These are phyloP conservation scores for Lepidium aucheri DNA, from an alignment of 345 rosid genomes.

Conservation along the genomic window DNA sequence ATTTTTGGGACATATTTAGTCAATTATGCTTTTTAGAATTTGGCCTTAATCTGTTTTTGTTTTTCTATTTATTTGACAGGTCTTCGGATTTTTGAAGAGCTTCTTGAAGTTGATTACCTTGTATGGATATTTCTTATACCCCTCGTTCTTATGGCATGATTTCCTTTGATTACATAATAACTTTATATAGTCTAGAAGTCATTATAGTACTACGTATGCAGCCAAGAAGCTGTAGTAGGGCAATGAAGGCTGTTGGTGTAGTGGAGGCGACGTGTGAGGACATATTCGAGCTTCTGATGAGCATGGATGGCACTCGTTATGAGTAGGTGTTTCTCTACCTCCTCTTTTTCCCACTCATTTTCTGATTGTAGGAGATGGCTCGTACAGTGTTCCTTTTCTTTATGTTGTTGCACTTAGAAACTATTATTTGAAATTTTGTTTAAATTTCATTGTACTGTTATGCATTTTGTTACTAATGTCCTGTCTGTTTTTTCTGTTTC, in stretches of 20 bases:
- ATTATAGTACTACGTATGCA: conserved; percentile 34
- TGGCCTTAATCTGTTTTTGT: not conserved
- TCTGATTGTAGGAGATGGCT: not conserved
- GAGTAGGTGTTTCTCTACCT: conserved; percentile 68
- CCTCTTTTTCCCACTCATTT: not conserved
- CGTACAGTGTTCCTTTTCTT: not conserved
- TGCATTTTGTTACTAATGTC: not conserved
- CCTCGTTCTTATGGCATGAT: conserved; percentile 7
- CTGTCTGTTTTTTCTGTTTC: conserved; percentile 1
- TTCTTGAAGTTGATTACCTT: conserved; percentile 97
- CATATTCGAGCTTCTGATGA: conserved; percentile 95
- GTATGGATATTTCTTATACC: conserved; percentile 38
- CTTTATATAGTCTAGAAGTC: conserved; percentile 16
- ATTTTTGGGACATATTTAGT: not conserved
- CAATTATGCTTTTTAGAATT: not conserved
- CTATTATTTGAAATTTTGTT: not conserved
- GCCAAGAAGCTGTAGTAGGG: conserved; percentile 99
- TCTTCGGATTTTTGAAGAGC: conserved; percentile 99
- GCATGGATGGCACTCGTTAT: conserved; percentile 98
- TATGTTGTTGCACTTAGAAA: not conserved
- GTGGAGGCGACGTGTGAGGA: conserved; percentile 98
- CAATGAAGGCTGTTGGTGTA: conserved; percentile 99
- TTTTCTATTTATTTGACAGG: conserved; percentile 43
- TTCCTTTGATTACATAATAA: conserved; percentile 8
- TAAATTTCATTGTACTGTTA: not conserved